These are phyloP conservation scores for Zymoseptoria brevis DNA, from an alignment of 2,329 filamentous ascomycete genomes.

Conservation along the genomic window DNA sequence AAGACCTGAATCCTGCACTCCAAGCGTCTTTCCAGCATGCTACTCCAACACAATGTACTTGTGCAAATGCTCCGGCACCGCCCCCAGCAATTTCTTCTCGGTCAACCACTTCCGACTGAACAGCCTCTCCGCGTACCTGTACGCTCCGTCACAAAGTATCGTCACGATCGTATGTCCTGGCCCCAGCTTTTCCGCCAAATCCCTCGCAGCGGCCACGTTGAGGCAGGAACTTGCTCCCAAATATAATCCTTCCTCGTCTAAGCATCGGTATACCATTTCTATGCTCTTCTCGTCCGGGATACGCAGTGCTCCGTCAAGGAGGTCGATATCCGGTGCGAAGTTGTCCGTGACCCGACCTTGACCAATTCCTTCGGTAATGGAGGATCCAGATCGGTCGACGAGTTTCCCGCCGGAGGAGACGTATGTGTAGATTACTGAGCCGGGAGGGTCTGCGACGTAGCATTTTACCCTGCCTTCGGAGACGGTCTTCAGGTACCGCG, in stretches of 20 bases:
- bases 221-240: conserved; percentile 87
- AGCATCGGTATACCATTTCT: conserved; percentile 92
- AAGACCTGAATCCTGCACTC: no score
- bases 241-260: conserved; percentile 94
- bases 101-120: conserved; percentile 89
- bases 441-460: conserved; percentile 89
- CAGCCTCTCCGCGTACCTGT: conserved; percentile 86
- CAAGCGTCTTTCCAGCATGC: background rate
- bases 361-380: conserved; percentile 95
- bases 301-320: conserved; percentile 75
- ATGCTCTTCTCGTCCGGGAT: conserved; percentile 92
- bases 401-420: conserved; percentile 78
- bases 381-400: conserved; percentile 70
- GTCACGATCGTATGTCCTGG: conserved; percentile 88
- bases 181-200: conserved; percentile 84
- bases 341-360: conserved; percentile 97
- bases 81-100: conserved; percentile 71
- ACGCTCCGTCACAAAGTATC: conserved; percentile 91
- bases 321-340: conserved; percentile 70
- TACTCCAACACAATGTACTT: conserved; percentile 92
- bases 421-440: conserved; percentile 87
- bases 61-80: conserved; percentile 75
- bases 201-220: conserved; percentile 91
- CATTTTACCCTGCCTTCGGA: conserved; percentile 71
- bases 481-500: conserved; percentile 78